Evolutionary conservation across 176 grass and related monocot species (phyloP), one percentile per base, ranked within the genome.

Genomic region (Stipa capillata): DNA sequence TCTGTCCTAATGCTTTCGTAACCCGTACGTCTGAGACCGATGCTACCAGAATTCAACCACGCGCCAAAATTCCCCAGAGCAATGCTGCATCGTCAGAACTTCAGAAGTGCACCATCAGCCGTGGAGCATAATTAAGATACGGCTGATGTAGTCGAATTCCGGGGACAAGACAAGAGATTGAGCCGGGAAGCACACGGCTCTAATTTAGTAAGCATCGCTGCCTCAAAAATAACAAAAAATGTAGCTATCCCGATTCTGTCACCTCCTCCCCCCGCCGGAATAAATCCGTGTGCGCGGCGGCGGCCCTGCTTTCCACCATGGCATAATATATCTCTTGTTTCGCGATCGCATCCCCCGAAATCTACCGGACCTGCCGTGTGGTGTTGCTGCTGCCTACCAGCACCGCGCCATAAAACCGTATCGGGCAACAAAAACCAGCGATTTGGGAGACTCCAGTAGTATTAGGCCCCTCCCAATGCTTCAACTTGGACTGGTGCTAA

Each of bases 1-100:
- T 69, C 51, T 75, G 69, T 6, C 59, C 68, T 21, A 81, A 84
- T 84, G 76, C 81, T 85, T 43, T 45, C 82, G 87, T 88, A 73
- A 85, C 20, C 43, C 11, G 48, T 47, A 85, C 81, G 87, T 48
- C 39, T 15, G 65, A 55, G 68, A 59, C 14, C 2, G 61, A 59
- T 76, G 82, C 76, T 16, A 11, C 60, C 9, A 0, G 33, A 64
- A 36, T 65, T 50, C 39, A 20, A 56, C 28, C 82, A 76, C 37
- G 82, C 61, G 77, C 65, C 25, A 20, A 62, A 86, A 81, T 67
- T 74, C 28, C 10, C 0, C 6, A 2, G 40, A 1, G 42, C 21
- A 70, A 35, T 53, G 43, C 34, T 53, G 49, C 64, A 80, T 74
- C 20, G 52, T 12, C 61, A 5, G 7, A 44, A 69, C 65, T n/a